Base-by-base conservation (phyloP, 2,329 filamentous ascomycete species). In the Leptographium galeiforme region DNA sequence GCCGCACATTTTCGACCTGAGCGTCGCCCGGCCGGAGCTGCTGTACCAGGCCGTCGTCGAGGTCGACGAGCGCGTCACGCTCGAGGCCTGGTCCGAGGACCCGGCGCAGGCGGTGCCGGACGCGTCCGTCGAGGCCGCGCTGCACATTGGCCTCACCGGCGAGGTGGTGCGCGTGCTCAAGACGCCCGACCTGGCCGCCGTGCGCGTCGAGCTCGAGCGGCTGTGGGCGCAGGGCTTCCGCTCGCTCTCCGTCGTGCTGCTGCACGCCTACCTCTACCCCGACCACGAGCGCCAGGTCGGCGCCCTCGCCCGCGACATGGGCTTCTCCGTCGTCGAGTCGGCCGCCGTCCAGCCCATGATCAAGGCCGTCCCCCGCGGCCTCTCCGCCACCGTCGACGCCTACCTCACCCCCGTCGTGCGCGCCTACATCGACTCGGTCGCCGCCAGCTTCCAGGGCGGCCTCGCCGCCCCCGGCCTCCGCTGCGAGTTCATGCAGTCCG, bases 211-310 rank as follows among this genome's bases (percentile, higher is more conserved):
- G 62, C 66, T 90, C 46, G 74, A 87, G 64, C 72, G 75, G 7
- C 73, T 95, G 4, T 86, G 79, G 57, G 78, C 85, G 57, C 71
- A 75, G 36, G 87, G 87, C 0, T 83, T 94, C 60, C 77, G 77
- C 57, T 94, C 87, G 64, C 84, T 96, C 60, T 89, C 90, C 4
- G 88, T 96, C 2, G 94, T 88, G 61, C 70, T 96, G 55, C 90
- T 95, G 82, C 90, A 96, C 64, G 86, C 85, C 6, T 96, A 95
- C 64, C 95, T 89, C 0, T 96, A 88, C 63, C 89, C 89, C 1
- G 80, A 86, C 50, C 90, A 96, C 61, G 90, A 96, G 64, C 81
- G 83, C 1, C 63, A 89, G 44, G 75, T 95, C 11, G 89, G 89
- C 16, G 78, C 74, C 58, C 71, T 95, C 48, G 90, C 90, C 1